A percentile compares a stretch with the other conserved stretches of the same genome.
Conservation (phyloP, 2,329 filamentous ascomycete species). For the Gaeumannomyces sp. region DNA sequence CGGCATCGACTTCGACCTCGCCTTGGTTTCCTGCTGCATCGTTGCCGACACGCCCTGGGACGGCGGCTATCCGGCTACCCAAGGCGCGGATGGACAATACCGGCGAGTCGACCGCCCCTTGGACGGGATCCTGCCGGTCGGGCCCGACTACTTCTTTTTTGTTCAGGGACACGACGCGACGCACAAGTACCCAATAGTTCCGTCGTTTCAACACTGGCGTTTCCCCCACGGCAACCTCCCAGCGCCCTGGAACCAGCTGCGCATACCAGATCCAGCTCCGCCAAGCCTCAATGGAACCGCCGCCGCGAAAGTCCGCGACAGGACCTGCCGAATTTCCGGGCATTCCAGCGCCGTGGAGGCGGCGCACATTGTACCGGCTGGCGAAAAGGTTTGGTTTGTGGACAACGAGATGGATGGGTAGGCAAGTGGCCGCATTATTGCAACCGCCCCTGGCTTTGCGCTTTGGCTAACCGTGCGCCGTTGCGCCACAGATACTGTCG, state of each 20-base stretch:
- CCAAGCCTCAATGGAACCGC: not conserved
- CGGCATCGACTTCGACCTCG: too few relatives aligned
- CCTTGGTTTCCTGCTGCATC: not conserved
- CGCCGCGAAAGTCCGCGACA: not conserved
- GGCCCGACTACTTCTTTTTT: slow-evolving; percentile 1
- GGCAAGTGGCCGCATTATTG: too few relatives aligned
- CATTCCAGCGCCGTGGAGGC: not conserved
- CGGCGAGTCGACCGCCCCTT: not conserved
- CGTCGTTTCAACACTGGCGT: not conserved
- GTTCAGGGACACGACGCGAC: not conserved
- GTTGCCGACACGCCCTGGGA: not conserved
- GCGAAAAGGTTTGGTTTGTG: too few relatives aligned
- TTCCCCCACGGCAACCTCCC: not conserved
- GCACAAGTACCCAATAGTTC: not conserved
- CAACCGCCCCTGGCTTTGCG: too few relatives aligned
- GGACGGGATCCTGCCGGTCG: not conserved
- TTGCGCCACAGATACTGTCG: too few relatives aligned
- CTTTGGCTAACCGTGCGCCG: too few relatives aligned
- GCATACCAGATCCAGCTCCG: not conserved
- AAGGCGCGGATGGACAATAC: not conserved
- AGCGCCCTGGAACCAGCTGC: not conserved
- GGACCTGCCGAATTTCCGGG: not conserved
- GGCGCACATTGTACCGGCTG: not conserved
- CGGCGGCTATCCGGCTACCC: not conserved
- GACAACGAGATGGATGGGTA: too few relatives aligned